Conservation (phyloP, 257 asterid genomes). For the Scutellaria minor region DNA sequence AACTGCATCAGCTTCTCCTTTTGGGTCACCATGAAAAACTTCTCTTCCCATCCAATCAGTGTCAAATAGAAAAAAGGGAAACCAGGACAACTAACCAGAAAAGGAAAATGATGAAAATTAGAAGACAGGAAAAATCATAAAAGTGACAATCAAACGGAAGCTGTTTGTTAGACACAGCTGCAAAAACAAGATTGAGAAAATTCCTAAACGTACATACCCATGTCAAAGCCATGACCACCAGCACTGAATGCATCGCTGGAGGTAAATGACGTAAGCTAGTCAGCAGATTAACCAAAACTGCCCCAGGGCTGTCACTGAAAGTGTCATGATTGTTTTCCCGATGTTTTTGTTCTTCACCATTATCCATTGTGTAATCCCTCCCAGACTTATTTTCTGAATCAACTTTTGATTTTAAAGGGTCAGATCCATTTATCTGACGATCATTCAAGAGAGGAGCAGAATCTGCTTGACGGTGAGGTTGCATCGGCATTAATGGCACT, state of each 20-base stretch:
- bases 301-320: slow-evolving; percentile 87
- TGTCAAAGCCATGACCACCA: slow-evolving; percentile 97
- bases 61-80: slow-evolving; percentile 96
- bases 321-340: slow-evolving; percentile 51
- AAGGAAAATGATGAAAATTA: slow-evolving; percentile 27
- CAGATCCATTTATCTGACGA: slow-evolving; percentile 52
- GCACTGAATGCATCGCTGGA: slow-evolving; percentile 95
- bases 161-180: not conserved
- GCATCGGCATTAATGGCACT: slow-evolving; percentile 66
- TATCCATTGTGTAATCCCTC: slow-evolving; percentile 39
- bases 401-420: slow-evolving; percentile 47
- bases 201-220: slow-evolving; percentile 65
- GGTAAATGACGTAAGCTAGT: slow-evolving; percentile 98
- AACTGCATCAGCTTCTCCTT: slow-evolving; percentile 71
- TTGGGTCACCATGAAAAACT: slow-evolving; percentile 96
- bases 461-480: slow-evolving; percentile 60
- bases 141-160: not conserved
- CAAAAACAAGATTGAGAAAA: not conserved
- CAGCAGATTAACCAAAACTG: slow-evolving; percentile 89
- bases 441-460: slow-evolving; percentile 90
- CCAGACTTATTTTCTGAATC: slow-evolving; percentile 49
- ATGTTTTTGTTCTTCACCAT: slow-evolving; percentile 49
- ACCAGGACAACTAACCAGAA: slow-evolving; percentile 85
- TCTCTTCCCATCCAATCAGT: slow-evolving; percentile 99
- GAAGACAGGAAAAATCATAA: slow-evolving; percentile 17